Evolutionary conservation across 345 rosid genomes (phyloP), one percentile per base, ranked within the genome.

Genomic region (Citrus maxima): DNA sequence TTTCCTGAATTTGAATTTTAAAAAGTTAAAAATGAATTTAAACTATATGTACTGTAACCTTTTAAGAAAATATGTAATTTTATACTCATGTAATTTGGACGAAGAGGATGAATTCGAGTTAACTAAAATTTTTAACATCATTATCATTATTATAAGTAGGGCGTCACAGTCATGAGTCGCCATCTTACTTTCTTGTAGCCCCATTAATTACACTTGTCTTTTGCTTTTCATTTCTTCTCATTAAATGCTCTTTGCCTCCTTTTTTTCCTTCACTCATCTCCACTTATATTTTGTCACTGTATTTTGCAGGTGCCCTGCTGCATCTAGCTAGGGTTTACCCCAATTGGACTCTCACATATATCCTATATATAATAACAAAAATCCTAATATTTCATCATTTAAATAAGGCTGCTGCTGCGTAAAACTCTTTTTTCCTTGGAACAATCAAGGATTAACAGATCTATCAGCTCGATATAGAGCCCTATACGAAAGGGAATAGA

Each of bases 241-340:
- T 79, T 77, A 82, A 85, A 78, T 80, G 82, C 86, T 76, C 82
- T 80, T 82, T 85, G 88, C 85, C 84, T 54, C 82, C 74, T 70
- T 72, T 51, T 70, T 70, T 67, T 30, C 51, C 51, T 74, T 35
- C 77, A 27, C 42, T 67, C 46, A 24, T 70, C 37, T 13, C 58
- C 79, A 46, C 75, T 75, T 3, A 28, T 63, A 73, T 82, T 72
- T 76, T 62, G 61, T 78, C 79, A 79, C 85, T 81, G 87, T 70
- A 19, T 67, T 76, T 76, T 84, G 82, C 84, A 81, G 87, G 73
- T 34, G 49, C 51, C 54, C 58, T 18, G 58, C 83, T 79, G 78
- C 86, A 77, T 56, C 80, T 55, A 64, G 28, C 71, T 83, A 81
- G 86, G 88, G 86, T 80, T 32, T 83, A 63, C 46, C 56, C 63